Evolutionary conservation across 306 rosid species (phyloP), one percentile per base, ranked within the genome.

Genomic region (Rosa persica): DNA sequence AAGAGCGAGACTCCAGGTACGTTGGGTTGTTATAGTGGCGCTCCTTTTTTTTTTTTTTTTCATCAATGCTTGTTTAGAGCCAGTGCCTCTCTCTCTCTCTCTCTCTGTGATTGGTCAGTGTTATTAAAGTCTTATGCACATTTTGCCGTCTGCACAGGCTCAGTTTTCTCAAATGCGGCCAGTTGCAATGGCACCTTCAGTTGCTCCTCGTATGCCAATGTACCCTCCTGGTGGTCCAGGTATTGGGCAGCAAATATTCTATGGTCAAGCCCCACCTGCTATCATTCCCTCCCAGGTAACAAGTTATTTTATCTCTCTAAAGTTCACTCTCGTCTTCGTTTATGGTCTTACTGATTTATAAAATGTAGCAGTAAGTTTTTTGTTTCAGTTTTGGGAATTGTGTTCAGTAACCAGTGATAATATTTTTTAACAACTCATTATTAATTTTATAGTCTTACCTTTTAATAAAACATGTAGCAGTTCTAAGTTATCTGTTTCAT

Each of bases 151-250:
- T 47, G 27, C 62, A 49, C 87, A 95, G 99, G 99, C 98, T 74
- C 99, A 96, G 60, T 96, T 96, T 89, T 89, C 98, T 58, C 99
- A 93, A 81, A 91, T 96, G 96, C 88, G 92, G 15, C 99, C 99
- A 36, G 91, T 91, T 78, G 76, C 97, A 58, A 93, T 96, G 83
- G 83, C 96, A 71, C 94, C 90, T 61, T 80, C 98, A 70, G 97
- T 92, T 77, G 98, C 94, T 77, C 96, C 98, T 52, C 99, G 99
- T 34, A 87, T 96, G 90, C 98, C 98, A 25, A 90, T 96, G 90
- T 96, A 93, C 72, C 98, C 99, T 44, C 94, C 98, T 44, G 96
- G 99, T 79, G 97, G 90, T 85, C 99, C 99, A 22, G 99, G 98
- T 67, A 78, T 96, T 51, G 98, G 98, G 75, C 99, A 96, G 72